Evolutionary conservation across 2,329 filamentous ascomycete genomes (phyloP).

Genomic region (Stylonectria norvegica): DNA sequence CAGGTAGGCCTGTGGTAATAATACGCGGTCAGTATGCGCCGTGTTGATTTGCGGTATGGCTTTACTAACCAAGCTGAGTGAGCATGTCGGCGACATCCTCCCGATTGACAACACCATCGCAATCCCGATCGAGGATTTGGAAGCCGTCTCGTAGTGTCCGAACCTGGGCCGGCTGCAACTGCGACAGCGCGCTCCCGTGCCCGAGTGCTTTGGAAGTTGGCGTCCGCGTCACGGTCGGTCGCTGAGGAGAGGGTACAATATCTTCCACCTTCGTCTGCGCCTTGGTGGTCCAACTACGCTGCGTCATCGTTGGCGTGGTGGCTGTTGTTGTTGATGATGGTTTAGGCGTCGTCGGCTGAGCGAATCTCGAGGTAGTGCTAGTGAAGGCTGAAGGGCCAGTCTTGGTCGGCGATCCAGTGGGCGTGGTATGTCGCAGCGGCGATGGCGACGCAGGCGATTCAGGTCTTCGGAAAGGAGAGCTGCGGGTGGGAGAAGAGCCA

Average conservation of each 20-base stretch:
- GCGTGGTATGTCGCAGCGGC: conserved; percentile 60
- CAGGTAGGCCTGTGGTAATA: conserved; percentile 62
- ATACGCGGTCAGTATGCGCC: conserved; percentile 11
- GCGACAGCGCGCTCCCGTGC: conserved; percentile 58
- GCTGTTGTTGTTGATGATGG: no score
- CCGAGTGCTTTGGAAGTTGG: conserved; percentile 36
- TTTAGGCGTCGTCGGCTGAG: no score
- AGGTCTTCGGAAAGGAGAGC: conserved; percentile 60
- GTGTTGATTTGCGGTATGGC: background rate
- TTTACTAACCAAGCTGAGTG: conserved; percentile 65
- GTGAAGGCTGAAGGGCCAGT: conserved; percentile 21
- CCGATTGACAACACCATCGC: conserved; percentile 76
- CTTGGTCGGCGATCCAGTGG: conserved; percentile 60
- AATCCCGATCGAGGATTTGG: conserved; percentile 86
- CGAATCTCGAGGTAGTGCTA: conserved; percentile 31
- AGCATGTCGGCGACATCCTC: conserved; percentile 88
- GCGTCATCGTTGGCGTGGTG: conserved; percentile 37
- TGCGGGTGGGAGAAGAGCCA: conserved; percentile 59
- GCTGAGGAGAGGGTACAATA: conserved; percentile 38
- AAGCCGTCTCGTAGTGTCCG: conserved; percentile 89
- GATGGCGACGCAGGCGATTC: conserved; percentile 65
- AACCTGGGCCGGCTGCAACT: conserved; percentile 77
- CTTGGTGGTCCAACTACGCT: conserved; percentile 39
- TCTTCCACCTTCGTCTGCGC: conserved; percentile 27
- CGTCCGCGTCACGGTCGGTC: conserved; percentile 30